A percentile compares a stretch with the other conserved stretches of the same genome.
Evolutionary conservation across 345 rosid species (phyloP).

Genomic region (Reutealis trisperma): DNA sequence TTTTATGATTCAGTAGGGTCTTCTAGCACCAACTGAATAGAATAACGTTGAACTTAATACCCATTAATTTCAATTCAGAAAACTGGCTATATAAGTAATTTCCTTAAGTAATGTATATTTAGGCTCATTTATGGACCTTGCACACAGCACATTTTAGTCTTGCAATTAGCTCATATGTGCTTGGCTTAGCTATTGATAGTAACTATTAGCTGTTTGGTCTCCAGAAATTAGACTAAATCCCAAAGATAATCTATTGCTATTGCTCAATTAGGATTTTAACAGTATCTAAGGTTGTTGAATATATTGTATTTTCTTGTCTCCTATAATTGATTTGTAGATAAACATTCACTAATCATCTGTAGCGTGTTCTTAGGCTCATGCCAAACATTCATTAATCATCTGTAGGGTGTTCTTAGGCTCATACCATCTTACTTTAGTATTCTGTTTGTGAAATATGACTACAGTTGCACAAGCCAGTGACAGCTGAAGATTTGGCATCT

Average conservation of each 20-base stretch:
- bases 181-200: background rate
- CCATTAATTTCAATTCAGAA: no score
- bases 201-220: background rate
- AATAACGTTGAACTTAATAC: no score
- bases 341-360: background rate
- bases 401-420: background rate
- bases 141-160: background rate
- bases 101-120: no score
- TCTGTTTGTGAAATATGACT: conserved; percentile 15
- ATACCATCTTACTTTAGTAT: conserved; percentile 5
- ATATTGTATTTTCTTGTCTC: background rate
- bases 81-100: no score
- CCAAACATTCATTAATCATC: background rate
- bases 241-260: background rate
- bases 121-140: background rate
- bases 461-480: conserved; percentile 77
- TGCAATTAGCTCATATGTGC: background rate
- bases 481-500: conserved; percentile 55
- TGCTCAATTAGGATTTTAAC: background rate
- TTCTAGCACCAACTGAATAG: no score
- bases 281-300: background rate
- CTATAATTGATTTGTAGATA: background rate
- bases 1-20: no score
- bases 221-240: background rate
- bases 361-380: background rate